A percentile compares a stretch with the other conserved stretches of the same genome.
Conservation (phyloP, 2,329 filamentous ascomycete species). For the Atkinsonella texensis region DNA sequence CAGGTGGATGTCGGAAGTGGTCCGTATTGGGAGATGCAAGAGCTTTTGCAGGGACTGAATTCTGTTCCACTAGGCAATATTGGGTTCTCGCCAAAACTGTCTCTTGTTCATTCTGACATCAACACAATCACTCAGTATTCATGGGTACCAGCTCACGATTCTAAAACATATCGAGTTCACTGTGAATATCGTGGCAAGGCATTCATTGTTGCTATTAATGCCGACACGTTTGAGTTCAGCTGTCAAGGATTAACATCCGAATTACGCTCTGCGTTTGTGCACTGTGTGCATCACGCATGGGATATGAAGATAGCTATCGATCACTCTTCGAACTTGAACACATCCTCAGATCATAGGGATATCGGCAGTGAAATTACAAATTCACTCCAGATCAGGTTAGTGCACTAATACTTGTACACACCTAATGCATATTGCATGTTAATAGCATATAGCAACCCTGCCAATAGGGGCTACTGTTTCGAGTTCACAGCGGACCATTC, state of each 20-base stretch:
- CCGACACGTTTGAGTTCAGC: constrained; percentile 12
- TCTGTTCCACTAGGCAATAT: constrained; percentile 5
- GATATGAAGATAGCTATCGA: constrained; percentile 17
- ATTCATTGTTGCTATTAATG: constrained; percentile 17
- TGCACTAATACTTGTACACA: neutral
- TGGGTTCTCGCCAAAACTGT: constrained; percentile 17
- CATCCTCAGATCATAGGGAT: constrained; percentile 8
- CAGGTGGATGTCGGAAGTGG: constrained; percentile 12
- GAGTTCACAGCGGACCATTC: constrained; percentile 6
- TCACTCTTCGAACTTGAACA: constrained; percentile 6
- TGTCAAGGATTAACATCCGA: constrained; percentile 12
- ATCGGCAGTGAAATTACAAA: constrained; percentile 13
- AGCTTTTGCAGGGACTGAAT: constrained; percentile 3
- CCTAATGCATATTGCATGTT: neutral
- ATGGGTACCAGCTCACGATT: constrained; percentile 11
- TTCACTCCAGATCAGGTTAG: constrained; percentile 16
- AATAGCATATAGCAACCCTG: constrained; percentile 6
- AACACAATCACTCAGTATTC: constrained; percentile 2
- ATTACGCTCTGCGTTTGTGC: constrained; percentile 14
- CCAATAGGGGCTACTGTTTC: constrained; percentile 10
- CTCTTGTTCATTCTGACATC: constrained; percentile 16
- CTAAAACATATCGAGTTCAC: constrained; percentile 16
- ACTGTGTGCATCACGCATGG: constrained; percentile 20
- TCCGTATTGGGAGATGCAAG: constrained; percentile 8
- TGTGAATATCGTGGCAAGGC: constrained; percentile 8